Evolutionary conservation across 805 yeast genomes (phyloP).

Genomic region (Kodamaea laetipori): DNA sequence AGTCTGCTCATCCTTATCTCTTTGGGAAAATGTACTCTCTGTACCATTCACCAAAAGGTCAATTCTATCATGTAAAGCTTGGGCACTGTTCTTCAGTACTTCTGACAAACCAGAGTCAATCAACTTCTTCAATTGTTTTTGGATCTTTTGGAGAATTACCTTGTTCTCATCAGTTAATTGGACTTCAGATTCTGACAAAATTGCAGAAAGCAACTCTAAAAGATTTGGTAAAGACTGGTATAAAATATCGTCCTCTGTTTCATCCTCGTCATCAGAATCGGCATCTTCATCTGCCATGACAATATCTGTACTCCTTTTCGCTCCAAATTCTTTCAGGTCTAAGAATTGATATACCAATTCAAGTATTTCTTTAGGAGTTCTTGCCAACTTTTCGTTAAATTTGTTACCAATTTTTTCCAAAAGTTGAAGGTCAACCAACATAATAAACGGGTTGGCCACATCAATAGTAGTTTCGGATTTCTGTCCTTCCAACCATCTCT

Average conservation of each 20-base stretch:
- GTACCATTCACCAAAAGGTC: constrained; percentile 28
- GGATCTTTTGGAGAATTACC: constrained; percentile 30
- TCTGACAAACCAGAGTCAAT: neutral
- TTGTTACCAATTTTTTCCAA: constrained; percentile 61
- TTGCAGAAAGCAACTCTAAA: constrained; percentile 39
- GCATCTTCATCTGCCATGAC: constrained; percentile 28
- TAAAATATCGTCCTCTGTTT: constrained; percentile 11
- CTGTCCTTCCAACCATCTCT: constrained; percentile 55
- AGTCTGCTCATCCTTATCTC: constrained; percentile 38
- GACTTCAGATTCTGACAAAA: constrained; percentile 32
- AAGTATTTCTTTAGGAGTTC: constrained; percentile 59
- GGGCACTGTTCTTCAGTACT: constrained; percentile 19
- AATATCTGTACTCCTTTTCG: constrained; percentile 15
- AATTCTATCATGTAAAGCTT: constrained; percentile 34
- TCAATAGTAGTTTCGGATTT: constrained; percentile 10
- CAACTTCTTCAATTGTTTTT: constrained; percentile 18
- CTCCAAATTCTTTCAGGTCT: constrained; percentile 25
- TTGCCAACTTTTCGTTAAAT: constrained; percentile 58
- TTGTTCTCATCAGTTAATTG: constrained; percentile 33
- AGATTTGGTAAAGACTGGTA: constrained; percentile 29
- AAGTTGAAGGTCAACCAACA: constrained; percentile 61
- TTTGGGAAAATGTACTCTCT: constrained; percentile 18
- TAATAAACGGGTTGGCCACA: constrained; percentile 45
- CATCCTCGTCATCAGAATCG: constrained; percentile 25
- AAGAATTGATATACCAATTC: constrained; percentile 34